Base-by-base conservation (phyloP, 352 stramenopile species). In the Pilasporangium apinafurcum region DNA sequence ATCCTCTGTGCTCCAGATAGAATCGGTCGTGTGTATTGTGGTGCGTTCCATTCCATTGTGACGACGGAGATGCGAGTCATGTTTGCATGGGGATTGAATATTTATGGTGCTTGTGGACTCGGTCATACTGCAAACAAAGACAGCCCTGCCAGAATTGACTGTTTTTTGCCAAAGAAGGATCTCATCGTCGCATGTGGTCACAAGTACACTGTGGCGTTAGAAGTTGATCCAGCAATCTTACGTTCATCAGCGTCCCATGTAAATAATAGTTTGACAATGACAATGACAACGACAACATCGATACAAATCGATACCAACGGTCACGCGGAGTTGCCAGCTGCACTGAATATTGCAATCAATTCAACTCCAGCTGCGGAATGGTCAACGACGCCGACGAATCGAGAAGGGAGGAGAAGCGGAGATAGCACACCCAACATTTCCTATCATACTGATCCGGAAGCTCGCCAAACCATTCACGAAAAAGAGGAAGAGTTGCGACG, bases 81-180 rank as follows among this genome's bases (percentile, higher is more conserved):
- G 65, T 87, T 86, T 33, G 57, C 77, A 8, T 92, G 81, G 77
- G 81, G 81, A 4, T 45, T 93, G 4, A 93, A 93, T 37, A 62
- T 80, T 8, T 87, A 91, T 39, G 81, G 81, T 12, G 81, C 81
- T 1, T 91, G 78, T 28, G 81, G 81, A 7, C 56, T 93, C 8
- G 81, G 81, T 0, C 78, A 93, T 32, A 90, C 76, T 18, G 53
- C 59, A 10, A 93, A 93, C 63, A 83, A 83, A 39, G 81, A 93
- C 32, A 71, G 68, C 17, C 81, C 81, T 3, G 76, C 86, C 37
- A 72, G 81, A 4, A 70, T 91, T 16, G 78, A 89, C 25, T 86
- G 71, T 22, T 93, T 93, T 38, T 67, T 62, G 8, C 48, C 62
- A 1, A 48, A 65, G n/a, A 62, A 61, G 1, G 69, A 83, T 24